Percentiles rank a stretch among this genome's conserved stretches.
phyloP scores from a whole-genome alignment of 1,284 basidiomycete species.

The Naganishia albida region DNA sequence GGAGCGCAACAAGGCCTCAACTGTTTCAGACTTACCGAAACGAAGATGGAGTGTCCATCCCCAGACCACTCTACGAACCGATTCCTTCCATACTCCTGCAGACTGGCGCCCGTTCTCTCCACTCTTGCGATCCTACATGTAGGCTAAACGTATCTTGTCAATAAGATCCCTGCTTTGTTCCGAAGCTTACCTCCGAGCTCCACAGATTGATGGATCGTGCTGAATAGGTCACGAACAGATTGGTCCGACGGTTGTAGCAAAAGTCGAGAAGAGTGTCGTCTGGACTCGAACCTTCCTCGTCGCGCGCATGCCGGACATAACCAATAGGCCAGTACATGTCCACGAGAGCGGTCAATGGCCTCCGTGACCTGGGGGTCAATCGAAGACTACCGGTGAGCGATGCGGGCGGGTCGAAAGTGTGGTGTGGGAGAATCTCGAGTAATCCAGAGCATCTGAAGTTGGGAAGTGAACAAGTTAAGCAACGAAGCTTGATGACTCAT shows the following conservation, averaged over 20 bases:
- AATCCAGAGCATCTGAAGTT: no score
- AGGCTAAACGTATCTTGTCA: constrained; percentile 60
- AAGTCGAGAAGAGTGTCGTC: constrained; percentile 63
- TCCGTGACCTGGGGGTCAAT: no score
- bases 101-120: constrained; percentile 71
- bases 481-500: no score
- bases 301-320: constrained; percentile 40
- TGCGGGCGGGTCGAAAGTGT: no score
- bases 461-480: no score
- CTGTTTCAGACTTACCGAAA: constrained; percentile 62
- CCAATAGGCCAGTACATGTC: constrained; percentile 54
- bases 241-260: constrained; percentile 68
- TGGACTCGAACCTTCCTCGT: constrained; percentile 38
- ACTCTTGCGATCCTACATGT: constrained; percentile 73
- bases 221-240: constrained; percentile 74
- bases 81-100: constrained; percentile 78
- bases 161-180: not conserved
- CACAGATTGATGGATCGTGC: constrained; percentile 70
- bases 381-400: no score
- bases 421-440: no score
- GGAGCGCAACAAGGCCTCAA: not conserved
- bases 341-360: no score
- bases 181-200: constrained; percentile 72
- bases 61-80: constrained; percentile 72
- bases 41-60: constrained; percentile 72